Percentiles rank a stretch among this genome's conserved stretches.
phyloP scores from a whole-genome alignment of 495 filamentous ascomycete genomes.

The Podospora pseudoanserina region DNA sequence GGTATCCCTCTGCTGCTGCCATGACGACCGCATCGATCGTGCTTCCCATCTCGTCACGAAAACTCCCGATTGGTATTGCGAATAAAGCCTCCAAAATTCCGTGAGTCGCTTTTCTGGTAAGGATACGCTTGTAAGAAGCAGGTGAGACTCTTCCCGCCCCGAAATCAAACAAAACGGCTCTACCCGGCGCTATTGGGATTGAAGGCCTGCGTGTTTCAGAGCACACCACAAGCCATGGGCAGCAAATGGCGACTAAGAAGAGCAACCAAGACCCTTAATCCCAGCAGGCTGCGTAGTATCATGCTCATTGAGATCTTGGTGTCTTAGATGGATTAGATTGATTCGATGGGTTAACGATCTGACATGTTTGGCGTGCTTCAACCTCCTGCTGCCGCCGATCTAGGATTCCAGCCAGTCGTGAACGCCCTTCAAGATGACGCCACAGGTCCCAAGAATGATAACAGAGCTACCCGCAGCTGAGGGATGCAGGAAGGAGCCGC shows the following conservation, averaged over 20 bases:
- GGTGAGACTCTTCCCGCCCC: neutral
- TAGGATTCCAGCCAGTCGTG: neutral
- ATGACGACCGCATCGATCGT: neutral
- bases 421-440: neutral
- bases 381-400: neutral
- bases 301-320: neutral
- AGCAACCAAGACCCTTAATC: neutral
- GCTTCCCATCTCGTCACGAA: neutral
- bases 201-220: neutral
- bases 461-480: neutral
- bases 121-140: neutral
- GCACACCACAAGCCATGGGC: neutral
- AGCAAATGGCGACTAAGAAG: neutral
- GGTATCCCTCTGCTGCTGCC: neutral
- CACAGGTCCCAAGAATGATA: neutral
- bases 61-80: conserved; percentile 1
- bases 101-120: neutral
- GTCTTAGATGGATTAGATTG: neutral
- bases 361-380: neutral
- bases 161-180: neutral
- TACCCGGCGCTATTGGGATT: neutral
- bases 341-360: neutral
- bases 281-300: neutral
- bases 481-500: neutral
- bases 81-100: neutral